phyloP scores from a whole-genome alignment of 495 filamentous ascomycete genomes.

The Podospora fimiseda region DNA sequence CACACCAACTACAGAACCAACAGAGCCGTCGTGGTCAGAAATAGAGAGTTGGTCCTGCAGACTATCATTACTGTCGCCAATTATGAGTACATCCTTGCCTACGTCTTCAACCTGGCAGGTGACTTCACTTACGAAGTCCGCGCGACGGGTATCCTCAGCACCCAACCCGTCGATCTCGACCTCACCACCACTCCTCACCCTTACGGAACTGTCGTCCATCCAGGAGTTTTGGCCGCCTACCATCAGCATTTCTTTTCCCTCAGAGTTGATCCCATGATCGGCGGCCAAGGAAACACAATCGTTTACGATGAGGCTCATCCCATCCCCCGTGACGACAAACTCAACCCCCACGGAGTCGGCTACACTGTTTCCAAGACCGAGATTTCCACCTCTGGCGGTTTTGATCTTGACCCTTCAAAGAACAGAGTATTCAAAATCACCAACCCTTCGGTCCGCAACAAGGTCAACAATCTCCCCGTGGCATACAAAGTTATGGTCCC shows the following conservation, averaged over 20 bases:
- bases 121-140: conserved; percentile 74
- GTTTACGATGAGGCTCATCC: conserved; percentile 58
- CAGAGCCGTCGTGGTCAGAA: conserved; percentile 58
- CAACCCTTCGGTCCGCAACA: conserved; percentile 58
- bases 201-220: conserved; percentile 82
- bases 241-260: conserved; percentile 92
- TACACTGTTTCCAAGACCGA: conserved; percentile 61
- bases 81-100: conserved; percentile 81
- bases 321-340: conserved; percentile 44
- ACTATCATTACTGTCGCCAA: conserved; percentile 75
- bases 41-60: conserved; percentile 68
- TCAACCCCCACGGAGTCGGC: conserved; percentile 75
- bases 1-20: conserved; percentile 76
- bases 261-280: conserved; percentile 75
- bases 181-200: conserved; percentile 46
- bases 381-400: conserved; percentile 47
- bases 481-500: conserved; percentile 72
- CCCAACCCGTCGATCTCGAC: conserved; percentile 65
- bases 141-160: conserved; percentile 81
- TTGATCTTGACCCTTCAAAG: conserved; percentile 51
- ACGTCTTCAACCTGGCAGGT: conserved; percentile 79
- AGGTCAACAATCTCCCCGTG: conserved; percentile 68
- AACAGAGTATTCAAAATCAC: conserved; percentile 79
- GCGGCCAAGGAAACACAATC: conserved; percentile 66
- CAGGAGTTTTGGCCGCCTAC: conserved; percentile 65